Base-by-base conservation (phyloP, 192 early-diverging fungal genomes). In the Coemansia brasiliensis region DNA sequence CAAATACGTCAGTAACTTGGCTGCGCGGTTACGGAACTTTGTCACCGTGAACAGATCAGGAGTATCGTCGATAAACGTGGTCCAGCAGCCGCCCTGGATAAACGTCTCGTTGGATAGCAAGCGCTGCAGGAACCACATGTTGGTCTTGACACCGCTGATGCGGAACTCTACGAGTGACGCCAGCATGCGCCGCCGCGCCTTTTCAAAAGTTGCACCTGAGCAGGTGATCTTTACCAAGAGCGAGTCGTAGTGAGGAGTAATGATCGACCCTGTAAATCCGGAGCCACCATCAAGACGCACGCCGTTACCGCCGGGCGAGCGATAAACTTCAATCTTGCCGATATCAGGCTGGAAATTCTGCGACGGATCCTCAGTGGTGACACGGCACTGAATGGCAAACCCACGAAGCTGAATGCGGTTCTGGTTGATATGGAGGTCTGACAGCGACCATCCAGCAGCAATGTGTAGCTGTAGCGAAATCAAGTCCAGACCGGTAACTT, bases 11-110 rank as follows among this genome's bases (percentile, higher is more conserved):
- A 98, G 74, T 27, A 98, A 65, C 74, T 91, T 90, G 40, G 92
- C 88, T 16, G 91, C 93, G 63, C 92, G 87, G 82, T 92, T 93
- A 44, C 86, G 84, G 67, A 82, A 82, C 57, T 85, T 85, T 59
- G 85, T 89, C n/a, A 85, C 71, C 43, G 85, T 75, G 70, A 98
- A 93, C 39, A 98, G 83, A 79, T 90, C 85, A 3, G 95, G 95
- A 1, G 94, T 92, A 73, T 96, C 95, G 69, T 98, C 95, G 65
- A 98, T 95, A 55, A 95, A 98, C 11, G 95, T 98, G 15, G 95
- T 98, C 95, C 95, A 98, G 67, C 91, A 85, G 60, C 83, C 82
- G 52, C 93, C 95, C 32, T 74, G 71, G 39, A 86, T 86, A 57
- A 98, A 94, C 4, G 86, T 87, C 5, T 84, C 83, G 77, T 94